A percentile compares a stretch with the other conserved stretches of the same genome.
phyloP scores from a whole-genome alignment of 2,329 filamentous ascomycete genomes.

The Emericellopsis atlantica region DNA sequence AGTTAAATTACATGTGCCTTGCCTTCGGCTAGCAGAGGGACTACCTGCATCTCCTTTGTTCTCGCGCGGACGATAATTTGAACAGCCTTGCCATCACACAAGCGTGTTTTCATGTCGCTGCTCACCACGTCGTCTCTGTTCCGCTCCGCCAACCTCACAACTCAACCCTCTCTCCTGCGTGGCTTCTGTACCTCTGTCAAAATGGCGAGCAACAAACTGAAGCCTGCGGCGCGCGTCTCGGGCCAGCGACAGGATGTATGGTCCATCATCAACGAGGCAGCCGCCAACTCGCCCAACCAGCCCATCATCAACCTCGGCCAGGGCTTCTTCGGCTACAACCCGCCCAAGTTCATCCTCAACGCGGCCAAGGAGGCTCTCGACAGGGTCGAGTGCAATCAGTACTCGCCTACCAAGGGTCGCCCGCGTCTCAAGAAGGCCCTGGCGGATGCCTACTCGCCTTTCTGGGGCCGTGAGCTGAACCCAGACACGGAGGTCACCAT shows the following conservation, averaged over 20 bases:
- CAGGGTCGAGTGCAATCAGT: conserved; percentile 94
- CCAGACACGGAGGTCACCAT: conserved; percentile 90
- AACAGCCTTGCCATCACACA: too few relatives aligned
- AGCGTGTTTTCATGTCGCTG: not conserved
- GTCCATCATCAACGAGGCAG: conserved; percentile 55
- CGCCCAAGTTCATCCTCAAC: conserved; percentile 77
- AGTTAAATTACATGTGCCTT: too few relatives aligned
- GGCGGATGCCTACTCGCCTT: conserved; percentile 80
- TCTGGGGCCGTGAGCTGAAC: conserved; percentile 71
- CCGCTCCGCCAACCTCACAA: not conserved
- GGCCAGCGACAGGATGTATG: conserved; percentile 39
- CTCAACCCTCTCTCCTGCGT: not conserved
- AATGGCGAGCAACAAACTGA: conserved; percentile 20
- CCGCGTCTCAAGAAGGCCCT: conserved; percentile 88
- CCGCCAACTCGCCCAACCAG: conserved; percentile 47
- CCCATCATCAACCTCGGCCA: conserved; percentile 53
- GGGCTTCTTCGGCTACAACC: conserved; percentile 84
- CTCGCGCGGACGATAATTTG: too few relatives aligned
- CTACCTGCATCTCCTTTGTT: too few relatives aligned
- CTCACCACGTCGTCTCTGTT: not conserved
- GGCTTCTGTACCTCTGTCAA: too few relatives aligned
- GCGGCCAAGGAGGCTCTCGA: conserved; percentile 85
- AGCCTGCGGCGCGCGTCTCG: conserved; percentile 36
- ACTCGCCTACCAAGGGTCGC: conserved; percentile 88
- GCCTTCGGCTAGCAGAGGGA: too few relatives aligned